A percentile compares a stretch with the other conserved stretches of the same genome.
These are phyloP conservation scores for Harringtonia lauricola DNA, from an alignment of 2,329 filamentous ascomycete genomes.

Conservation along the genomic window DNA sequence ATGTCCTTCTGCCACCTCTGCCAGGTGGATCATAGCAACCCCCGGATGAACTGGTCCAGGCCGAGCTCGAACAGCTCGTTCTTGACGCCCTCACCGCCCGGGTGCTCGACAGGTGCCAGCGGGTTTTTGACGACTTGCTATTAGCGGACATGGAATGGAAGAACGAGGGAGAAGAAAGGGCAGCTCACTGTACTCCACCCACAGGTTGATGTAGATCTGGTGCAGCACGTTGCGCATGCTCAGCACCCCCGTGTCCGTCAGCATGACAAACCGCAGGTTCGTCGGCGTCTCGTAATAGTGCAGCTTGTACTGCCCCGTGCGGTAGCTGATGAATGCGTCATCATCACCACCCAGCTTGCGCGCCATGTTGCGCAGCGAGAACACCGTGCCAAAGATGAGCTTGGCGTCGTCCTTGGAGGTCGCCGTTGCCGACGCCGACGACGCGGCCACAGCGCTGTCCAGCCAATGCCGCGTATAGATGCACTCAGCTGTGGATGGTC, in stretches of 20 bases:
- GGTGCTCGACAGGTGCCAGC: conserved; percentile 56
- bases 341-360: conserved; percentile 89
- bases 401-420: conserved; percentile 69
- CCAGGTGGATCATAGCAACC: conserved; percentile 34
- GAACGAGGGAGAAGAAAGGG: not conserved
- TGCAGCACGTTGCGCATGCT: conserved; percentile 92
- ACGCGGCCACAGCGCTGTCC: conserved; percentile 21
- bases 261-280: conserved; percentile 90
- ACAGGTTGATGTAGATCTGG: conserved; percentile 97
- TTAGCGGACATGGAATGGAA: not conserved
- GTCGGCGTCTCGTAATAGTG: conserved; percentile 98
- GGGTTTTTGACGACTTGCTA: conserved; percentile 59
- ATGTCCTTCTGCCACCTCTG: not conserved
- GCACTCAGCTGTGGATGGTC: conserved; percentile 63
- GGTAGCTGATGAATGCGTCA: conserved; percentile 89
- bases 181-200: conserved; percentile 78
- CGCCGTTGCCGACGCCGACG: conserved; percentile 3
- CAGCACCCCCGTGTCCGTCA: conserved; percentile 79
- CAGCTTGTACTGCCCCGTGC: conserved; percentile 91
- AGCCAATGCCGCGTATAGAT: conserved; percentile 90
- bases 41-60: conserved; percentile 66
- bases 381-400: conserved; percentile 93
- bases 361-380: conserved; percentile 92
- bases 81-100: conserved; percentile 55
- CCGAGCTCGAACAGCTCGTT: conserved; percentile 63